Conservation (phyloP, 2,329 filamentous ascomycete genomes). For the Clonostachys rhizophaga region DNA sequence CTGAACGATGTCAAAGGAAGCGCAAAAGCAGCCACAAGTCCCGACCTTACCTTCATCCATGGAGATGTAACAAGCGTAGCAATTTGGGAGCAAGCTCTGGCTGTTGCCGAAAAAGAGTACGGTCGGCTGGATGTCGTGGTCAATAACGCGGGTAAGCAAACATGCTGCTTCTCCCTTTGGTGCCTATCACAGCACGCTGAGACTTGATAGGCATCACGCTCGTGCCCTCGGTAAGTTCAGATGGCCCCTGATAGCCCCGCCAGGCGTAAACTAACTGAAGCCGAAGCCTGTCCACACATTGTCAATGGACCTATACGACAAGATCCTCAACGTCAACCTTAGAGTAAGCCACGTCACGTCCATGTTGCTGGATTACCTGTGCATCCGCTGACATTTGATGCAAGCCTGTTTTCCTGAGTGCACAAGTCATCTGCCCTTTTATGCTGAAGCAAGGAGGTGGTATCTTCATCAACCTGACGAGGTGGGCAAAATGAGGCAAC, state of each 20-base stretch:
- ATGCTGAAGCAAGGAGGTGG: constrained; percentile 1
- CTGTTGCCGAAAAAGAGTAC: not conserved
- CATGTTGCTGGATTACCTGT: not conserved
- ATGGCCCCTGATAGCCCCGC: no score
- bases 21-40: not conserved
- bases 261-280: not conserved
- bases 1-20: not conserved
- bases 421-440: not conserved
- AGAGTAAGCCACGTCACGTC: not conserved
- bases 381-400: not conserved
- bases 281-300: not conserved
- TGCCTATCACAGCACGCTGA: not conserved
- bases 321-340: not conserved
- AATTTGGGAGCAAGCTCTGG: constrained; percentile 1
- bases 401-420: constrained; percentile 1
- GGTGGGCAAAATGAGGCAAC: no score
- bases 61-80: constrained; percentile 1
- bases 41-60: not conserved
- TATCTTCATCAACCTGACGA: constrained; percentile 1
- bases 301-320: not conserved
- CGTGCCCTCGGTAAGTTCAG: not conserved
- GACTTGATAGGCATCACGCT: not conserved
- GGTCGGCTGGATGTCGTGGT: constrained; percentile 1
- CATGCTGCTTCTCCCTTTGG: no score
- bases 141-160: constrained; percentile 1